Evolutionary conservation across 768 basidiomycete species (phyloP).

Genomic region (Hypsizygus marmoreus): DNA sequence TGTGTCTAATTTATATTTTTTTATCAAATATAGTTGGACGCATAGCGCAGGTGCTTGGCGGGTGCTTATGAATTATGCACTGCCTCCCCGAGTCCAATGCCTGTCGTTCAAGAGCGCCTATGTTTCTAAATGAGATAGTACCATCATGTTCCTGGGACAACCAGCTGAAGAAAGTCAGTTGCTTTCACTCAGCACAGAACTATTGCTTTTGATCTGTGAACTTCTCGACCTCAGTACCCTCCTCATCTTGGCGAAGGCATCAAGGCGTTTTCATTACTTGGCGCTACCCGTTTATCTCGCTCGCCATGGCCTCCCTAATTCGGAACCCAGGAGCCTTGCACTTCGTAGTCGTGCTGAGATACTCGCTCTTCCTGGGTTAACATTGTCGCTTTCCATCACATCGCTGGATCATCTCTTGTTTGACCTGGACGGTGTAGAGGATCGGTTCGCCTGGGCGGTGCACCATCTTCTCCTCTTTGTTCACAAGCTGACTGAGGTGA

Average conservation of each 20-base stretch:
- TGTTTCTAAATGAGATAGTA: too few species aligned
- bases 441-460: slow-evolving; percentile 18
- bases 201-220: slow-evolving; percentile 19
- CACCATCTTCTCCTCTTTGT: slow-evolving; percentile 17
- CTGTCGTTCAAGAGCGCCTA: too few species aligned
- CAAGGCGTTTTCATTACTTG: slow-evolving; percentile 18
- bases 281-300: slow-evolving; percentile 22
- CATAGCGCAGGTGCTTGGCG: too few species aligned
- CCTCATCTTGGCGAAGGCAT: slow-evolving; percentile 16
- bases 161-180: slow-evolving; percentile 12
- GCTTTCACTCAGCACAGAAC: slow-evolving; percentile 21
- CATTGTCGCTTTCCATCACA: slow-evolving; percentile 15
- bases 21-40: too few species aligned
- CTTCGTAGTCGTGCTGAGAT: slow-evolving; percentile 14
- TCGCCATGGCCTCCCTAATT: slow-evolving; percentile 17
- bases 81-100: too few species aligned
- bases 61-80: too few species aligned
- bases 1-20: too few species aligned
- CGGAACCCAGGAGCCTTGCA: slow-evolving; percentile 11
- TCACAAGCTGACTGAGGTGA: slow-evolving; percentile 10
- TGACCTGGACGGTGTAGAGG: slow-evolving; percentile 18
- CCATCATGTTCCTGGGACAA: too few species aligned
- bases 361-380: slow-evolving; percentile 20
- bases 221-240: slow-evolving; percentile 12
- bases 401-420: slow-evolving; percentile 20